Conservation (phyloP, 169 alveolate species). For the Theileria orientalis region DNA sequence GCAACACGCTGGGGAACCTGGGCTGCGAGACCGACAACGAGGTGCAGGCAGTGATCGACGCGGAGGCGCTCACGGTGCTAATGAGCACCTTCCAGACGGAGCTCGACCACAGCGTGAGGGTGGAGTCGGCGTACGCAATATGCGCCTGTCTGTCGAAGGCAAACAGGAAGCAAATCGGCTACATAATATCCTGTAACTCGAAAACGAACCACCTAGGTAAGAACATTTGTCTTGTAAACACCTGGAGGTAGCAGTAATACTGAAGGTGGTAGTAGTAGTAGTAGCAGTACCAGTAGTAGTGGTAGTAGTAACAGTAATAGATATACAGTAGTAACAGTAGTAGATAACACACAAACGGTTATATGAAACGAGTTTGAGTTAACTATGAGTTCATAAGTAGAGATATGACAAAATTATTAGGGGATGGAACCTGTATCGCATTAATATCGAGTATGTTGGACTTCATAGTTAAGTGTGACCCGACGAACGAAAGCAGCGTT, state of each 20-base stretch:
- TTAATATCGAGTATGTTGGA: constrained; percentile 82
- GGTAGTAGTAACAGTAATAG: too few relatives aligned
- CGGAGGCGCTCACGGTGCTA: constrained; percentile 77
- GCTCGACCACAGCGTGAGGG: constrained; percentile 79
- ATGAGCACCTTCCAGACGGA: constrained; percentile 76
- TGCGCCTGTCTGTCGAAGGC: constrained; percentile 84
- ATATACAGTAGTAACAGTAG: too few relatives aligned
- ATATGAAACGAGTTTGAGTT: background rate
- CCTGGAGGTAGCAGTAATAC: too few relatives aligned
- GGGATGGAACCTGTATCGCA: constrained; percentile 63
- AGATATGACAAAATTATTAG: constrained; percentile 32
- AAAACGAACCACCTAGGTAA: constrained; percentile 25
- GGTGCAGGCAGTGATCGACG: constrained; percentile 76
- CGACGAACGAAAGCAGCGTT: constrained; percentile 79
- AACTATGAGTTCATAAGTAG: background rate
- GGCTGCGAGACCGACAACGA: constrained; percentile 84
- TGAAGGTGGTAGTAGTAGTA: too few relatives aligned
- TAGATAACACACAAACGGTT: too few relatives aligned
- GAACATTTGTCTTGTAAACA: too few relatives aligned
- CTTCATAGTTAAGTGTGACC: constrained; percentile 80
- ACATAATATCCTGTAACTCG: constrained; percentile 81
- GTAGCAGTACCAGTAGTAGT: too few relatives aligned
- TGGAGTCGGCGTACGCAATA: constrained; percentile 87
- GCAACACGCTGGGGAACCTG: constrained; percentile 84
- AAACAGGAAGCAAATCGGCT: constrained; percentile 79